Evolutionary conservation across 495 filamentous ascomycete genomes (phyloP).

Genomic region (Tuber calosporum): DNA sequence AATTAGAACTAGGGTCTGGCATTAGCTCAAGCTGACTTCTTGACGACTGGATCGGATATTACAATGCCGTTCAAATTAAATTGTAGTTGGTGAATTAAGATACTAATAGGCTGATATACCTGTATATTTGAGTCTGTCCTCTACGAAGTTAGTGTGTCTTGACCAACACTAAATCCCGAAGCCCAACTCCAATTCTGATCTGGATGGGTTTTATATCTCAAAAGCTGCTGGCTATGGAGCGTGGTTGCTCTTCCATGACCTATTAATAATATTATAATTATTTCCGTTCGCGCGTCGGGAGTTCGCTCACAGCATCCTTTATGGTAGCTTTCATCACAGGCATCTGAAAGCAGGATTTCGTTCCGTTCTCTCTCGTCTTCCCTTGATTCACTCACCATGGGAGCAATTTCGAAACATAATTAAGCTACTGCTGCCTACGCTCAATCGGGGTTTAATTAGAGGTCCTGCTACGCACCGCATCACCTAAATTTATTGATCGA

Average conservation of each 20-base stretch:
- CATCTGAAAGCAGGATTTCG: neutral
- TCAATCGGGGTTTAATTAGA: too few relatives aligned
- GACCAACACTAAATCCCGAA: too few relatives aligned
- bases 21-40: neutral
- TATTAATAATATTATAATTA: neutral
- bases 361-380: neutral
- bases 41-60: neutral
- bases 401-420: too few relatives aligned
- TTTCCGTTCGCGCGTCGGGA: neutral
- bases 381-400: too few relatives aligned
- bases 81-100: neutral
- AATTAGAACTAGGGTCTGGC: neutral
- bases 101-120: neutral
- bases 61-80: neutral
- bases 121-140: neutral
- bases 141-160: neutral
- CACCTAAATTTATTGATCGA: neutral
- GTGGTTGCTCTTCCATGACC: neutral
- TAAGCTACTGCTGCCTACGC: too few relatives aligned
- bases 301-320: neutral
- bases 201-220: too few relatives aligned
- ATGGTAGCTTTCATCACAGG: neutral
- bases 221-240: neutral
- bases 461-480: too few relatives aligned
- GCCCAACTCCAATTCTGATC: too few relatives aligned